phyloP scores from a whole-genome alignment of 1,284 basidiomycete genomes.

The Thelephora terrestris region DNA sequence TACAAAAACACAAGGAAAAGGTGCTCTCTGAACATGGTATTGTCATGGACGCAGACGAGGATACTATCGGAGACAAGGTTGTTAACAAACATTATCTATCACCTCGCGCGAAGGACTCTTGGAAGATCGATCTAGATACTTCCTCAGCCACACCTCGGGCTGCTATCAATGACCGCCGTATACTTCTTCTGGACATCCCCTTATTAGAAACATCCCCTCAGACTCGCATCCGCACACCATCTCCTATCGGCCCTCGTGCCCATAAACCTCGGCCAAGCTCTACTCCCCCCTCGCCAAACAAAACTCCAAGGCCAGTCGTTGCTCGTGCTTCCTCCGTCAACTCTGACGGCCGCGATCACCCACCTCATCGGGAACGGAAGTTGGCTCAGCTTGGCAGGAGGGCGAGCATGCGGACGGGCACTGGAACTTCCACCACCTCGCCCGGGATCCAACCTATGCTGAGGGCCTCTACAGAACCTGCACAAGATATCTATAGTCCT shows the following conservation, averaged over 20 bases:
- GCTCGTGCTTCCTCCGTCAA: too few species aligned
- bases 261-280: conserved; percentile 26
- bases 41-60: conserved; percentile 31
- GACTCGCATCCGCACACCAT: conserved; percentile 33
- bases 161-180: conserved; percentile 9
- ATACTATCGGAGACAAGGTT: conserved; percentile 26
- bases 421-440: too few species aligned
- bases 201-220: conserved; percentile 20
- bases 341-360: too few species aligned
- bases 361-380: too few species aligned
- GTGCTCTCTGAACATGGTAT: conserved; percentile 55
- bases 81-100: conserved; percentile 36
- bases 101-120: conserved; percentile 18
- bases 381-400: too few species aligned
- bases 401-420: too few species aligned
- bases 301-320: too few species aligned
- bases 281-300: conserved; percentile 8
- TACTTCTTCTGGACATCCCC: conserved; percentile 10
- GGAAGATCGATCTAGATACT: background rate
- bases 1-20: conserved; percentile 72
- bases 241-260: conserved; percentile 37
- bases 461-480: too few species aligned
- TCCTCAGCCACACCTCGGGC: background rate
- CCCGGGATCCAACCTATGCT: too few species aligned
- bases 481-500: too few species aligned